Percentiles rank a stretch among this genome's conserved stretches.
phyloP scores from a whole-genome alignment of 163 green algal species.

The Scenedesmus sp. region DNA sequence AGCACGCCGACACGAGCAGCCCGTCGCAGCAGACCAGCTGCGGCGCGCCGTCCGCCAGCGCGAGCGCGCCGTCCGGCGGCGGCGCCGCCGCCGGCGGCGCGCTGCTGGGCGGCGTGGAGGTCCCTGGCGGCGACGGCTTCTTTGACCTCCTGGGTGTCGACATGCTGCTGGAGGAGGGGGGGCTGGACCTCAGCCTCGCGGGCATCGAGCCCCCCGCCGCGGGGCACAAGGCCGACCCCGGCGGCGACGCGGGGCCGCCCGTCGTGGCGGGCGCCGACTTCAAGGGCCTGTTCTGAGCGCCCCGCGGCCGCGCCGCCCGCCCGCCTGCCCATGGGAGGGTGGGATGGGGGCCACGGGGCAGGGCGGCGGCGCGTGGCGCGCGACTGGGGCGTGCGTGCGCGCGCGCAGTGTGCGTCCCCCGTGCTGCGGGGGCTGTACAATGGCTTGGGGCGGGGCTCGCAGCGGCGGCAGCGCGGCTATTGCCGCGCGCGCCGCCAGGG shows the following conservation, averaged over 20 bases:
- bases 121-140: background rate
- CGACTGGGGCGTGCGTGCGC: too few relatives aligned
- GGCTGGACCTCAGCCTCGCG: conserved; percentile 28
- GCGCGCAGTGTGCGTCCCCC: too few relatives aligned
- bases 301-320: too few relatives aligned
- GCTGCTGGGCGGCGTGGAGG: background rate
- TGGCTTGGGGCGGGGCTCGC: too few relatives aligned
- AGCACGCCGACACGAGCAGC: background rate
- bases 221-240: background rate
- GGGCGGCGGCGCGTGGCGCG: too few relatives aligned
- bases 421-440: too few relatives aligned
- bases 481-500: too few relatives aligned
- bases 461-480: too few relatives aligned
- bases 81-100: background rate
- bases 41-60: too few relatives aligned
- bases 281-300: conserved; percentile 13
- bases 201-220: background rate
- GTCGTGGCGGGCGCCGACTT: background rate
- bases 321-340: too few relatives aligned
- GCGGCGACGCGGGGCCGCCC: background rate
- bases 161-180: conserved; percentile 23
- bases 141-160: conserved; percentile 39
- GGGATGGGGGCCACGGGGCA: too few relatives aligned
- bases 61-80: background rate
- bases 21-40: conserved; percentile 20